Evolutionary conservation across 371 early-diverging fungal genomes (phyloP), one percentile per base, ranked within the genome.

Genomic region (Massospora cicadina): DNA sequence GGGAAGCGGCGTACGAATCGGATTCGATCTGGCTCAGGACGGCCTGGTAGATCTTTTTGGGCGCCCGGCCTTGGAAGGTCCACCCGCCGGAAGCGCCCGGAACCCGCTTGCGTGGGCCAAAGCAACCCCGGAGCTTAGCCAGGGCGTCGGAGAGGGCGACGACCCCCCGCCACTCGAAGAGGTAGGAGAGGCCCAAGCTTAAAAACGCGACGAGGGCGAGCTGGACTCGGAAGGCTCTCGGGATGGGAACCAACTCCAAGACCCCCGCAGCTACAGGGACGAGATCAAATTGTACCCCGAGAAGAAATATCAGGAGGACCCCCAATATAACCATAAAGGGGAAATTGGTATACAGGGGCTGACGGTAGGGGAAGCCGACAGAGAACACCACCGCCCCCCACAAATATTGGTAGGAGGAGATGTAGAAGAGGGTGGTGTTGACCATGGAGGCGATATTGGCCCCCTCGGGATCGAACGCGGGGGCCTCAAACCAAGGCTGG

Each of bases 291-390:
- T 27, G 26, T 1, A 23, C 5, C 54, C 26, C 17, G 7, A 64
- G 21, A 13, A 26, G 24, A 17, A 25, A 56, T 17, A 54, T 12
- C 23, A 65, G 43, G 7, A 65, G 24, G 33, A 7, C 24, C 59
- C 28, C 23, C 17, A 56, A 2, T 56, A 53, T 58, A 55, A 12
- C 30, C 53, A 67, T 24, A 25, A 30, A 64, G 2, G 25, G 54
- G 82, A 86, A 75, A 74, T 95, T 98, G 28, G 80, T 83, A 69
- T 79, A 77, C 59, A 91, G 75, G 0, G 88, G 75, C 70, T 87
- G 79, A 53, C 96, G 82, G 67, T 91, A 96, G 0, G 97, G 98
- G 25, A 90, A 90, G 0, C 98, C 98, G 1, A 88, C 89, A 73
- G 89, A 91, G 68, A 94, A 93, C 24, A 93, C 90, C 28, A 88